Evolutionary conservation across 75 land plant species (phyloP), one percentile per base, ranked within the genome.

Genomic region (Cupressus sempervirens): DNA sequence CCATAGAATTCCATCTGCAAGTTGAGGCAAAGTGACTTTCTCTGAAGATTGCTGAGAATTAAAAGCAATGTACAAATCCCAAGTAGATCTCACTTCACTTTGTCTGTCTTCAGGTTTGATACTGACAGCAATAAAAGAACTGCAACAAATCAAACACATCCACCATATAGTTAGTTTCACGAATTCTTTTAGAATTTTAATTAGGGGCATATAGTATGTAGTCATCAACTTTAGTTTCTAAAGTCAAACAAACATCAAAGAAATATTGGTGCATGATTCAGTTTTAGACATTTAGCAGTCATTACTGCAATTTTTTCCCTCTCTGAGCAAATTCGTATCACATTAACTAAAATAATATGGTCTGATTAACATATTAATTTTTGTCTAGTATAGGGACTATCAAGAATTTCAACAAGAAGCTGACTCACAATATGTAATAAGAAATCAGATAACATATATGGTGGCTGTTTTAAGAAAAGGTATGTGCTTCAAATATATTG

Each of bases 11-110:
- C 65, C 83, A 30, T 52, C 83, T 48, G 83, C 62, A 52, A 82
- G 83, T 82, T 82, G 83, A 82, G 83, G 83, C 12, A 82, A n/a
- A 20, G 36, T 52, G 12, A 58, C 83, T 53, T 2, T 54, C 40
- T 48, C 62, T 82, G 65, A 53, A 34, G 83, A 34, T 34, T 53
- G 36, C 83, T 54, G 62, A 82, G 83, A 32, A 35, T 82, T 82
- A 54, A 82, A 82, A 54, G 83, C 83, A 50, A 82, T 82, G 65
- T 82, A 82, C 56, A 82, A 52, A 34, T 82, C 83, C 30, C 83
- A 58, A 16, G 56, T 52, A 29, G 38, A 82, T 50, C 40, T 53
- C 23, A 29, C 15, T 53, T 82, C 54, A 50, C 36, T 82, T 4
- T 50, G 8, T 2, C 20, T 35, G 26, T 46, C 48, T 82, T 82